Evolutionary conservation across 2,329 filamentous ascomycete genomes (phyloP), one percentile per base, ranked within the genome.

Genomic region (Sordariomycetes sp.): DNA sequence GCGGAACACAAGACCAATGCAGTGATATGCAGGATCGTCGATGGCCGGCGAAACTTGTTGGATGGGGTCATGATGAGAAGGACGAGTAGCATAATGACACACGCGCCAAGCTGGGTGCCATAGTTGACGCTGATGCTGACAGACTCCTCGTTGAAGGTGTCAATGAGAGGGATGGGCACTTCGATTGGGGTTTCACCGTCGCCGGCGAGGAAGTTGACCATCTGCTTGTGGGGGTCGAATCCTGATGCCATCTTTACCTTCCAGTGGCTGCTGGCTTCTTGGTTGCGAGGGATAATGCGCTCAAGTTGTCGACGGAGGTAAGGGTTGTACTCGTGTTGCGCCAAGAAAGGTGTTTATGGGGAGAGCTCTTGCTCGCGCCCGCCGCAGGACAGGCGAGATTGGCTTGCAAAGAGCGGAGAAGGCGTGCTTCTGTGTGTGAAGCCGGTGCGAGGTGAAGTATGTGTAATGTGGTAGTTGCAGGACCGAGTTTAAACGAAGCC

Each of bases 81-180:
- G 20, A 82, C 64, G 28, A 81, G 44, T 14, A 88, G 61, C 47
- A 86, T 72, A 39, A 81, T 58, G 37, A 79, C 42, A 30, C 72
- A 75, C 17, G 81, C 75, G 20, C 85, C 85, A 33, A 87, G 66
- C 52, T 90, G 83, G 14, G 70, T 59, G 34, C 73, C 79, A 51
- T 80, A 85, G 57, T 78, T 80, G 63, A 84, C 75, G 50, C 50
- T 52, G 18, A 59, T 52, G 45, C 52, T 58, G 41, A 54, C 39
- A 26, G 53, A 49, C 20, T 51, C 48, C 17, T 46, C 41, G 40
- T 53, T 55, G 33, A 52, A 44, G 17, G 31, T 25, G 41, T 65
- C 54, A 30, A 68, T 40, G 11, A 29, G 8, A 6, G 40, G 10
- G n/a, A 62, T 40, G 12, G 59, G 49, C 30, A 64, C 38, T 5